Conservation (phyloP, 2,329 filamentous ascomycete genomes). For the Botryotinia convoluta region DNA sequence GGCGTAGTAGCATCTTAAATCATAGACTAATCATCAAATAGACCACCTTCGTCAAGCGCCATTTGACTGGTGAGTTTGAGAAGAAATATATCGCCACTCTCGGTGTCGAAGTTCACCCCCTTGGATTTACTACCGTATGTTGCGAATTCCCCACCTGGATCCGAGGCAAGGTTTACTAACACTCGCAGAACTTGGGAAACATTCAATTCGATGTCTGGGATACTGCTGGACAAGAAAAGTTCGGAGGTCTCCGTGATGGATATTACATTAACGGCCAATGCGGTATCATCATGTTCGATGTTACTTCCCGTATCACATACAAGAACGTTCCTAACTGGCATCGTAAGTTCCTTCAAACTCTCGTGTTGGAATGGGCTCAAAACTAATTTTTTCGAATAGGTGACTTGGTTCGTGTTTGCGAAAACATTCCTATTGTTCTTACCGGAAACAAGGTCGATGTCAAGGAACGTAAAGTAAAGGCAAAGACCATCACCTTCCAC, state of each 20-base stretch:
- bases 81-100: constrained; percentile 99
- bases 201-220: constrained; percentile 99
- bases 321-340: constrained; percentile 99
- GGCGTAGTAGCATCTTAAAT: constrained; percentile 25
- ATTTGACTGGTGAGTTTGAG: constrained; percentile 99
- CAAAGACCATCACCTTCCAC: constrained; percentile 99
- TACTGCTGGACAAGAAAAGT: constrained; percentile 99
- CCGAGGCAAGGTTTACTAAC: constrained; percentile 5
- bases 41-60: constrained; percentile 99
- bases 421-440: constrained; percentile 98
- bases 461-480: constrained; percentile 99
- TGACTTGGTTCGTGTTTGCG: constrained; percentile 97
- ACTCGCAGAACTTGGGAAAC: constrained; percentile 76
- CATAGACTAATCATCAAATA: constrained; percentile 43
- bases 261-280: constrained; percentile 99
- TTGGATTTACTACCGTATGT: constrained; percentile 95
- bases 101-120: constrained; percentile 98
- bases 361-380: constrained; percentile 19
- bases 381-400: constrained; percentile 49
- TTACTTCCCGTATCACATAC: constrained; percentile 99
- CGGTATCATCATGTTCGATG: constrained; percentile 99
- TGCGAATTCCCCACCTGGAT: constrained; percentile 18
- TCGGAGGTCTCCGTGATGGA: constrained; percentile 96
- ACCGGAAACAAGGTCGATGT: constrained; percentile 99
- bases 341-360: constrained; percentile 61